Evolutionary conservation across 2,329 filamentous ascomycete genomes (phyloP), one percentile per base, ranked within the genome.

Genomic region (Diplodia mutila): DNA sequence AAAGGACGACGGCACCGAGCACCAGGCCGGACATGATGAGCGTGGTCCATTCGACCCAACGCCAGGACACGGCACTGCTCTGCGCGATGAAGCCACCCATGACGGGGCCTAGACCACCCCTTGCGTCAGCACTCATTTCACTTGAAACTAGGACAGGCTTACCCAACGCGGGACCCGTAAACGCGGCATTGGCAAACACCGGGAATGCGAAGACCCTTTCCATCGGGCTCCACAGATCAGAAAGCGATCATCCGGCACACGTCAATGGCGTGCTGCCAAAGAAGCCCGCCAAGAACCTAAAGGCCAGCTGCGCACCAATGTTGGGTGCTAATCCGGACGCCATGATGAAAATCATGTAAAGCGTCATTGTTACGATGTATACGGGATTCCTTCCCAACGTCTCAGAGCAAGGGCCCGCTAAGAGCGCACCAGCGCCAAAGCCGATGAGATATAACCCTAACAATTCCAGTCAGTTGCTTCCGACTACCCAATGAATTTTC

Each of bases 131-230:
- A 18, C 14, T n/a, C 37, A 18, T 42, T 42, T 18, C 37, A 18
- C 37, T 18, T 42, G 4, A 8, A 37, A 6, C 34, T 11, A 12
- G 16, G 37, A 6, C 18, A 52, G 18, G 34, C 61, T 54, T 54
- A 65, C 61, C 61, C 51, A 82, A 71, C 12, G 77, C 76, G 0
- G 75, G 75, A 0, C 77, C 74, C 2, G 75, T 73, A 39, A 79
- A 78, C 4, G 81, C 80, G 0, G 80, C 78, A 71, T 81, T 82
- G 1, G 84, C 81, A 64, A 84, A 85, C 2, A 85, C 72, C 0
- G 84, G 84, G 67, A 86, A 86, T 11, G 80, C 80, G 59, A 81
- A 82, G 0, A 83, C 82, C 59, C 82, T 77, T 70, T 86, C 83
- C 34, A 83, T 74, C 0, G 82, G 79, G 52, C 76, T 78, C 74